A percentile compares a stretch with the other conserved stretches of the same genome.
Evolutionary conservation across 2,329 filamentous ascomycete species (phyloP).

Genomic region (Pyrenochaeta sp.): DNA sequence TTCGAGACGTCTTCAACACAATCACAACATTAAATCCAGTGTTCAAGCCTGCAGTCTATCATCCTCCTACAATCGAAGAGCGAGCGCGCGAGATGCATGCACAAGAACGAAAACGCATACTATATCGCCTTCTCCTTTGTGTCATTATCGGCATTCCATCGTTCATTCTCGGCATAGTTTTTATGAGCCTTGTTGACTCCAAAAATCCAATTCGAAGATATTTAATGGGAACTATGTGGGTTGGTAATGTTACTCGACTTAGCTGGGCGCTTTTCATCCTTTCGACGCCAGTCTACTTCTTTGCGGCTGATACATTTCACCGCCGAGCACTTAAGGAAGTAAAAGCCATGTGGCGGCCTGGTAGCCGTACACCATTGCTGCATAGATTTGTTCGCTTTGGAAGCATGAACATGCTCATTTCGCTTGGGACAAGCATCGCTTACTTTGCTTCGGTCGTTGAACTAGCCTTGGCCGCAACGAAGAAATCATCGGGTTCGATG

Average conservation of each 20-base stretch:
- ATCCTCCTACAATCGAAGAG: constrained; percentile 84
- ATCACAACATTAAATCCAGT: constrained; percentile 72
- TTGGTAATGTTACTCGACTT: constrained; percentile 74
- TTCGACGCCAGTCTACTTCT: constrained; percentile 87
- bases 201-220: constrained; percentile 67
- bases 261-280: constrained; percentile 84
- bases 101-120: constrained; percentile 72
- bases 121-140: constrained; percentile 76
- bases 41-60: constrained; percentile 75
- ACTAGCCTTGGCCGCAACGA: constrained; percentile 67
- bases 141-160: constrained; percentile 78
- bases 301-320: constrained; percentile 87
- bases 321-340: constrained; percentile 80
- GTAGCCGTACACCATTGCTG: constrained; percentile 75
- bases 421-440: constrained; percentile 84
- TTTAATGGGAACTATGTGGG: constrained; percentile 74
- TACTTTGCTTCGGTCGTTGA: constrained; percentile 85
- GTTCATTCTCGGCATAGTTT: constrained; percentile 87
- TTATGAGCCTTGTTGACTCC: constrained; percentile 80
- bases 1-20: constrained; percentile 74
- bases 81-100: constrained; percentile 76
- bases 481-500: constrained; percentile 44
- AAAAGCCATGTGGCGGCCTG: constrained; percentile 76
- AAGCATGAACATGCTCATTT: constrained; percentile 96
- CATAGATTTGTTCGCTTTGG: constrained; percentile 90